Conservation (phyloP, 139 green algal species). For the Yamagishiella unicocca region DNA sequence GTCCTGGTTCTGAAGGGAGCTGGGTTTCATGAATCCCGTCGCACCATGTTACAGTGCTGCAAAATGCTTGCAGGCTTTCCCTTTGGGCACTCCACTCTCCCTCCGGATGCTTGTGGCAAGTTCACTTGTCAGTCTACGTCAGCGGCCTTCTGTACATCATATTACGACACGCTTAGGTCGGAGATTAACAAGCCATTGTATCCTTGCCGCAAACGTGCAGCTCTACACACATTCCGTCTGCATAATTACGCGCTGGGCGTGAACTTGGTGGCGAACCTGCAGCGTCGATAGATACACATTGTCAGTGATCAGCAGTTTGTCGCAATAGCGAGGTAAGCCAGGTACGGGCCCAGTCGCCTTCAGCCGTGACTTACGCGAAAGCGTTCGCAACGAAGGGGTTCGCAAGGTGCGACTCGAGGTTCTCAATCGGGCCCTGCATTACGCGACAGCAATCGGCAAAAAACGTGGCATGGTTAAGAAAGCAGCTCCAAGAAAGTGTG, state of each 20-base stretch:
- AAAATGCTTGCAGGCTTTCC: conserved; percentile 2
- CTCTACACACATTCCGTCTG: background rate
- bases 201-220: conserved; percentile 8
- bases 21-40: too few species aligned
- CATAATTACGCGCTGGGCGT: conserved; percentile 23
- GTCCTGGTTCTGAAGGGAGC: too few species aligned
- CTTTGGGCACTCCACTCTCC: too few species aligned
- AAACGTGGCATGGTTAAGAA: too few species aligned
- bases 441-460: too few species aligned
- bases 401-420: conserved; percentile 84
- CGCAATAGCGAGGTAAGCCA: background rate
- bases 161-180: background rate
- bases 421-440: conserved; percentile 60
- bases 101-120: background rate
- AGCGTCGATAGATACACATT: too few species aligned
- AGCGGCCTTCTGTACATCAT: background rate
- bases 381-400: conserved; percentile 85
- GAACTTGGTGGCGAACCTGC: conserved; percentile 41
- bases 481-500: too few species aligned
- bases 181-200: background rate
- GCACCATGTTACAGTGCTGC: background rate
- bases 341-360: conserved; percentile 13
- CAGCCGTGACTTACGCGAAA: conserved; percentile 73
- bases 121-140: conserved; percentile 14
- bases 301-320: background rate